Percentiles rank a stretch among this genome's conserved stretches.
phyloP scores from a whole-genome alignment of 306 rosid genomes.

The Trifolium subterraneum region DNA sequence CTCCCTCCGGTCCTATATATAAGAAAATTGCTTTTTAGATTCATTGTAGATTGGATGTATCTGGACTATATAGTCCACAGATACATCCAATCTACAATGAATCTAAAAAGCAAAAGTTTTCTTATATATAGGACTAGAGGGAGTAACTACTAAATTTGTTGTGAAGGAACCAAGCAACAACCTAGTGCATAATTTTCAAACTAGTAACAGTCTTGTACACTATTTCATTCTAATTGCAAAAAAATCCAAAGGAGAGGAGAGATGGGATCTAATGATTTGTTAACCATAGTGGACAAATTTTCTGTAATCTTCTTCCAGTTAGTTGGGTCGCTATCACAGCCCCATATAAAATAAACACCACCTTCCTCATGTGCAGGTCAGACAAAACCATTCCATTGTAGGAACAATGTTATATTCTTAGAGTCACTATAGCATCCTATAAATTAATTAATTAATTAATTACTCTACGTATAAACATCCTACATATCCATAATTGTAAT shows the following conservation, averaged over 20 bases:
- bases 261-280: not conserved
- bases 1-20: too few relatives aligned
- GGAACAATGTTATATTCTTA: not conserved
- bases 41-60: too few relatives aligned
- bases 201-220: not conserved
- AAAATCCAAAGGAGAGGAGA: not conserved
- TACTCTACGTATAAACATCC: not conserved
- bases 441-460: slow-evolving; percentile 6
- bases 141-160: not conserved
- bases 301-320: not conserved
- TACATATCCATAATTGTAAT: not conserved
- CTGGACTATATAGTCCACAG: too few relatives aligned
- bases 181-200: slow-evolving; percentile 10
- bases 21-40: too few relatives aligned
- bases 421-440: not conserved
- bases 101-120: too few relatives aligned
- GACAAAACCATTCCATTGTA: not conserved
- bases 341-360: not conserved
- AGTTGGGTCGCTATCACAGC: not conserved
- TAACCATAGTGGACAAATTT: not conserved
- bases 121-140: too few relatives aligned
- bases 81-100: too few relatives aligned
- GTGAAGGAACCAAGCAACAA: slow-evolving; percentile 1
- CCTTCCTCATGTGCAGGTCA: not conserved
- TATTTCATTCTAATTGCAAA: not conserved